Evolutionary conservation across 1,284 basidiomycete species (phyloP).

Genomic region (Melampsora occidentalis): DNA sequence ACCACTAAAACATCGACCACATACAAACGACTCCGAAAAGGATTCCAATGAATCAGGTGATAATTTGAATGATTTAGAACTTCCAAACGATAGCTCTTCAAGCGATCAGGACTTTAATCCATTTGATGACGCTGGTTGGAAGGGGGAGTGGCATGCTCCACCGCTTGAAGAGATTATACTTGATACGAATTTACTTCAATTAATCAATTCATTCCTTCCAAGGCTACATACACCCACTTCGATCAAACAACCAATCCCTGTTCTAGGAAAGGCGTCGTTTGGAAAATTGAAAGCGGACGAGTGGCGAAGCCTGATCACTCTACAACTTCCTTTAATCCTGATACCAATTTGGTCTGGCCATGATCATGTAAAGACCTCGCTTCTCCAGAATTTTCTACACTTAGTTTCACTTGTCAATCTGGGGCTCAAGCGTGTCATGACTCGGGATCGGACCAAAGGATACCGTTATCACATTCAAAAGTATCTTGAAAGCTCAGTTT

Average conservation of each 20-base stretch:
- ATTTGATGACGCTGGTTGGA: slow-evolving; percentile 2
- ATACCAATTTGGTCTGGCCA: background rate
- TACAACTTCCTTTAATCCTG: slow-evolving; percentile 15
- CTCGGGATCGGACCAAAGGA: background rate
- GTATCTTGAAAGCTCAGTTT: slow-evolving; percentile 4
- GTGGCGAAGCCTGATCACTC: slow-evolving; percentile 25
- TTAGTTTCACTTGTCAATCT: slow-evolving; percentile 5
- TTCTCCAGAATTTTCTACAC: slow-evolving; percentile 26
- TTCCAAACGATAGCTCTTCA: background rate
- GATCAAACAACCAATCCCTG: slow-evolving; percentile 21
- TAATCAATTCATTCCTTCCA: slow-evolving; percentile 9
- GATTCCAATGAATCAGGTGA: background rate
- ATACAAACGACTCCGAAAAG: background rate
- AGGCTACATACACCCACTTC: slow-evolving; percentile 11
- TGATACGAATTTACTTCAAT: background rate
- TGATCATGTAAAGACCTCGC: background rate
- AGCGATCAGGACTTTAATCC: slow-evolving; percentile 18
- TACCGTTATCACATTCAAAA: slow-evolving; percentile 8
- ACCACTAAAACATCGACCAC: background rate
- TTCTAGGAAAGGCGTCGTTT: slow-evolving; percentile 23
- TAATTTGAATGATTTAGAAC: background rate
- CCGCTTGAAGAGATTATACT: background rate
- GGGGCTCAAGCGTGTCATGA: background rate
- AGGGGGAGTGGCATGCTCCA: slow-evolving; percentile 3
- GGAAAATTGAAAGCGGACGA: slow-evolving; percentile 22